Evolutionary conservation across 768 basidiomycete genomes (phyloP).

Genomic region (Lepiota venenata): DNA sequence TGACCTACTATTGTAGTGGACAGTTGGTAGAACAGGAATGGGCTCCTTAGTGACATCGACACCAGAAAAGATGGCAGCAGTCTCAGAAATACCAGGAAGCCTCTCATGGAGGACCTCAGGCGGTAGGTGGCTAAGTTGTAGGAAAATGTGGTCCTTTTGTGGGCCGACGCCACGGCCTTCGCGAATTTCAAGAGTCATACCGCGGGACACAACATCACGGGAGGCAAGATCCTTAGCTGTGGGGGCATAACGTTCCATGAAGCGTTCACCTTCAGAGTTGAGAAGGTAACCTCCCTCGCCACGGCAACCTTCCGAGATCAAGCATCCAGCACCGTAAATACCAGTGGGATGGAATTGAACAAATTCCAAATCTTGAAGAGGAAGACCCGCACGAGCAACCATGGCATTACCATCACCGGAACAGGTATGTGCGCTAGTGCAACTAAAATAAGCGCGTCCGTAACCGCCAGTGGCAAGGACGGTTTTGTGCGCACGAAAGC

Average conservation of each 20-base stretch:
- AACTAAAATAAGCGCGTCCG: constrained; percentile 96
- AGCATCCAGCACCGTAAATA: constrained; percentile 98
- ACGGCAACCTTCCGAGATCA: constrained; percentile 98
- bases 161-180: constrained; percentile 99
- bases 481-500: constrained; percentile 98
- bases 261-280: constrained; percentile 98
- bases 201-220: constrained; percentile 98
- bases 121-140: constrained; percentile 97
- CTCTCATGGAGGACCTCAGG: constrained; percentile 94
- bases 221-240: constrained; percentile 99
- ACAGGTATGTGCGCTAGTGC: constrained; percentile 98
- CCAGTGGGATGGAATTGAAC: constrained; percentile 99
- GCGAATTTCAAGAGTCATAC: constrained; percentile 98
- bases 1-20: constrained; percentile 94
- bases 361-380: constrained; percentile 96
- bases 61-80: constrained; percentile 97
- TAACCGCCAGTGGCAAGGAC: constrained; percentile 98
- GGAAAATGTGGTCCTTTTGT: constrained; percentile 95
- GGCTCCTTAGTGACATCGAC: constrained; percentile 99
- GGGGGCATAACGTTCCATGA: constrained; percentile 99
- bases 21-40: constrained; percentile 96
- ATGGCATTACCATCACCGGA: constrained; percentile 99
- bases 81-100: constrained; percentile 98
- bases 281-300: constrained; percentile 98
- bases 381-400: constrained; percentile 95